phyloP scores from a whole-genome alignment of 2,329 filamentous ascomycete species.

The Davidsoniella eucalypti region DNA sequence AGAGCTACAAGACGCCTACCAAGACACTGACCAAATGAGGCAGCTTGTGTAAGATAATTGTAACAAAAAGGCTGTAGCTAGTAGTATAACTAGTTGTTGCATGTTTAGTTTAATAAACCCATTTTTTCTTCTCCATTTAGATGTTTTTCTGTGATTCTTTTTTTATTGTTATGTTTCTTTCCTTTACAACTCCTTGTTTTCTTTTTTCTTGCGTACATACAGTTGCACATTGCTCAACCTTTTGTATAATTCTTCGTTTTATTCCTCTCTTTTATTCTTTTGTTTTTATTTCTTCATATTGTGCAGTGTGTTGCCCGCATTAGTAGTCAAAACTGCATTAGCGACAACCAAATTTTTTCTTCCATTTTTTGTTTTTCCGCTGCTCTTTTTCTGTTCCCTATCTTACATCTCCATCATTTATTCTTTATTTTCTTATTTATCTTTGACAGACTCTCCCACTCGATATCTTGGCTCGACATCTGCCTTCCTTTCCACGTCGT shows the following conservation, averaged over 20 bases:
- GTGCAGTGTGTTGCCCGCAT: not conserved
- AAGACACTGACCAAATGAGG: no score
- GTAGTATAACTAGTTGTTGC: no score
- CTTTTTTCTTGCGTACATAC: not conserved
- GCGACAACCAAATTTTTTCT: not conserved
- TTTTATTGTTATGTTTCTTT: conserved; percentile 1
- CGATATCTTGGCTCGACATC: not conserved
- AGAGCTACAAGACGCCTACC: no score
- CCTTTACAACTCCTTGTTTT: not conserved
- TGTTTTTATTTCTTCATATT: not conserved
- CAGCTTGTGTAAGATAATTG: no score
- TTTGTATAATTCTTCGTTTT: not conserved
- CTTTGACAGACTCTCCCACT: not conserved
- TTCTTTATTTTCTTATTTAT: no score
- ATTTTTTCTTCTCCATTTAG: not conserved
- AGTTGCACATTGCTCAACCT: no score
- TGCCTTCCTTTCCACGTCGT: no score
- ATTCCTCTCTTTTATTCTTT: no score
- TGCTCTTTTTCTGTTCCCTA: not conserved
- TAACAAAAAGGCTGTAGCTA: no score
- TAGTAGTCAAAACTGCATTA: not conserved
- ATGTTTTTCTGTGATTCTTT: not conserved
- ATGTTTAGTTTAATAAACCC: not conserved
- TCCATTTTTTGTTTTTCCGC: not conserved
- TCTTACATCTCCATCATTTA: not conserved